Conservation (phyloP, 192 early-diverging fungal genomes). For the Umbelopsis sp. region DNA sequence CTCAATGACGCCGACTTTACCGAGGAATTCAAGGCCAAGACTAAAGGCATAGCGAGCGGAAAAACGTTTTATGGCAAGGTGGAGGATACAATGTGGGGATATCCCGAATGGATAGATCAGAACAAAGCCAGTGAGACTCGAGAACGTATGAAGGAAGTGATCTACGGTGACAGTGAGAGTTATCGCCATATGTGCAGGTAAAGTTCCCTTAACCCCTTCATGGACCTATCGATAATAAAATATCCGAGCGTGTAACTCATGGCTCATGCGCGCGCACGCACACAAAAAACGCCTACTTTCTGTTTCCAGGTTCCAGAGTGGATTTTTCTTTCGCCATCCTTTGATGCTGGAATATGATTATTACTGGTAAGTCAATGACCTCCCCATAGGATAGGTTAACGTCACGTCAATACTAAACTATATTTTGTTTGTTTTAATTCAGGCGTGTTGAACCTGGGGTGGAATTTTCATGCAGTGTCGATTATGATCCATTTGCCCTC, state of each 20-base stretch:
- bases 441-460: constrained; percentile 76
- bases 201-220: not conserved
- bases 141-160: constrained; percentile 58
- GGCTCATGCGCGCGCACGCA: not conserved
- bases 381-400: too few relatives aligned
- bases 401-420: too few relatives aligned
- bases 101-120: constrained; percentile 74
- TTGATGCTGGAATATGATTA: constrained; percentile 61
- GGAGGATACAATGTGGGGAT: constrained; percentile 69
- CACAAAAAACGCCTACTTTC: constrained; percentile 23
- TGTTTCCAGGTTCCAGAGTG: constrained; percentile 54
- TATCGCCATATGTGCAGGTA: constrained; percentile 78
- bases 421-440: constrained; percentile 36
- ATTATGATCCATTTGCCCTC: constrained; percentile 71
- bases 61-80: constrained; percentile 38
- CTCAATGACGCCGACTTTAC: constrained; percentile 72
- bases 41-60: not conserved
- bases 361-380: constrained; percentile 48
- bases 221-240: not conserved
- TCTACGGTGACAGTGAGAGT: constrained; percentile 68
- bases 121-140: constrained; percentile 54
- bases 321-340: constrained; percentile 65
- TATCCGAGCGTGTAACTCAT: constrained; percentile 28
- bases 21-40: constrained; percentile 50
- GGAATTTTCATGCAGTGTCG: constrained; percentile 70